These are phyloP conservation scores for Fusarium verticillioides DNA, from an alignment of 2,329 filamentous ascomycete species.

Conservation along the genomic window DNA sequence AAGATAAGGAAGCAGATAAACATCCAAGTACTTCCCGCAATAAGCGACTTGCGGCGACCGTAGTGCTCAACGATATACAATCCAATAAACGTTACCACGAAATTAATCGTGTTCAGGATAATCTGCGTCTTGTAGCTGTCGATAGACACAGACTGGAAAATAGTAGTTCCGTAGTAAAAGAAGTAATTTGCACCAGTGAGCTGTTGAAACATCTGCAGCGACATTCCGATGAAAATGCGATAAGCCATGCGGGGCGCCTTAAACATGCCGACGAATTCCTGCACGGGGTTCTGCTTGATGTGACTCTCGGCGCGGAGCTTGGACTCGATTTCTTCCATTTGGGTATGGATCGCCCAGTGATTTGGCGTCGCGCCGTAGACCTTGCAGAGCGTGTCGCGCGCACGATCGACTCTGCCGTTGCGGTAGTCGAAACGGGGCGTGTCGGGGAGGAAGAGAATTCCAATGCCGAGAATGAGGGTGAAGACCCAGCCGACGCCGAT, in stretches of 20 bases:
- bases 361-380: slow-evolving; percentile 59
- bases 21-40: slow-evolving; percentile 71
- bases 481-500: slow-evolving; percentile 64
- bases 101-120: slow-evolving; percentile 75
- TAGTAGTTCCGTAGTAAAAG: slow-evolving; percentile 71
- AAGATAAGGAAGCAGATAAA: slow-evolving; percentile 69
- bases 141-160: slow-evolving; percentile 58
- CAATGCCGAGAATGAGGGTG: slow-evolving; percentile 59
- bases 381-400: slow-evolving; percentile 58
- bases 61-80: slow-evolving; percentile 77
- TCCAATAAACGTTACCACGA: slow-evolving; percentile 73
- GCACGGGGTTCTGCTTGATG: slow-evolving; percentile 54
- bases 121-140: slow-evolving; percentile 75
- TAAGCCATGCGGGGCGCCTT: slow-evolving; percentile 72
- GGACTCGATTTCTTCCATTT: slow-evolving; percentile 64
- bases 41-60: slow-evolving; percentile 71
- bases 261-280: slow-evolving; percentile 69
- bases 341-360: slow-evolving; percentile 58
- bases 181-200: slow-evolving; percentile 75
- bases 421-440: slow-evolving; percentile 64
- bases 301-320: slow-evolving; percentile 62
- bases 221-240: slow-evolving; percentile 68
- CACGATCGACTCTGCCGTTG: slow-evolving; percentile 58
- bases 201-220: slow-evolving; percentile 74
- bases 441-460: slow-evolving; percentile 63